These are phyloP conservation scores for Neolentinus lepideus DNA, from an alignment of 1,284 basidiomycete species.

Conservation along the genomic window DNA sequence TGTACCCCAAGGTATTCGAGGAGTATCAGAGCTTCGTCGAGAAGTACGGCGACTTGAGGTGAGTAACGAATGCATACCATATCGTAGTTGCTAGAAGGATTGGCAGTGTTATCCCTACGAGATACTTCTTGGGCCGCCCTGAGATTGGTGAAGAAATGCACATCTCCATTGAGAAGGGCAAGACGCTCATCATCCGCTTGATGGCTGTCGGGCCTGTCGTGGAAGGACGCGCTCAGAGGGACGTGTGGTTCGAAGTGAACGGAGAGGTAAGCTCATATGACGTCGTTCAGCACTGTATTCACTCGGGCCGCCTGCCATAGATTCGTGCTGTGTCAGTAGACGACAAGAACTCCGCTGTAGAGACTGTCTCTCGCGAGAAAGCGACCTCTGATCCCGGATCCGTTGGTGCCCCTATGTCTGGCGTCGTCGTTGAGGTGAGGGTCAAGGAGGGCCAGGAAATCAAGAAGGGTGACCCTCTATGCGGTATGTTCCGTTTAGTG, in stretches of 20 bases:
- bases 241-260: slow-evolving; percentile 98
- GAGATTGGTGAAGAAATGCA: slow-evolving; percentile 93
- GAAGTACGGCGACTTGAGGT: slow-evolving; percentile 95
- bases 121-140: slow-evolving; percentile 95
- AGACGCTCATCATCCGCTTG: slow-evolving; percentile 93
- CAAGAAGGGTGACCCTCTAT: slow-evolving; percentile 94
- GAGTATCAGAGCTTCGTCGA: slow-evolving; percentile 94
- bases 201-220: slow-evolving; percentile 94
- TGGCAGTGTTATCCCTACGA: slow-evolving; percentile 90
- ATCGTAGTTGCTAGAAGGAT: no score
- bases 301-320: slow-evolving; percentile 27
- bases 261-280: slow-evolving; percentile 60
- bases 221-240: slow-evolving; percentile 85
- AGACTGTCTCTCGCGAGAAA: slow-evolving; percentile 91
- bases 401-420: slow-evolving; percentile 94
- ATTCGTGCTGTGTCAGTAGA: slow-evolving; percentile 90
- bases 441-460: slow-evolving; percentile 96
- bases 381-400: slow-evolving; percentile 91
- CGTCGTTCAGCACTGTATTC: slow-evolving; percentile 8
- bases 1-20: slow-evolving; percentile 98
- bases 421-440: slow-evolving; percentile 96
- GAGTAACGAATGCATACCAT: no score
- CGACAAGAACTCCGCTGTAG: slow-evolving; percentile 94
- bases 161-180: slow-evolving; percentile 95
- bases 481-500: slow-evolving; percentile 43